Evolutionary conservation across 495 filamentous ascomycete genomes (phyloP), one percentile per base, ranked within the genome.

Genomic region (Lepraria neglecta): DNA sequence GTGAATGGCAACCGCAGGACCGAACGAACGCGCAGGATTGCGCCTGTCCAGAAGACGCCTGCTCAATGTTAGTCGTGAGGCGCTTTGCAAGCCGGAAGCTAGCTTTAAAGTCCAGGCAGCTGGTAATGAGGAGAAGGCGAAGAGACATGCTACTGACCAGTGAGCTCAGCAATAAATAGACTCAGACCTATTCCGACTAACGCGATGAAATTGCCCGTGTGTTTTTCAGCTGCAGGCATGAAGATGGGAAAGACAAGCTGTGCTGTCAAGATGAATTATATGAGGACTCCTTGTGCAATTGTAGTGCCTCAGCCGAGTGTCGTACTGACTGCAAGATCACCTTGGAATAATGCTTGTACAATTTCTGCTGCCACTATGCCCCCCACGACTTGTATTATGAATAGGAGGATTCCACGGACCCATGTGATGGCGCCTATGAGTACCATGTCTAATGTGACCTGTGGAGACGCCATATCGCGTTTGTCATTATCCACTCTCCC

Each of bases 21-120:
- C 83, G 27, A 67, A 68, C 17, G 63, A 63, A 66, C 72, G 61
- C 19, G 67, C 64, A 6, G 83, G 82, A 62, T 86, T 86, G 42
- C 82, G 30, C 84, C 82, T 0, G 84, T 85, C 68, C 78, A 87
- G 62, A 78, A 82, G 24, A 84, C 75, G 35, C 84, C 82, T 68
- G 6, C 2, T n/a, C 7, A n/a, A 52, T 6, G 30, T 67, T 27
- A 67, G 59, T 21, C 28, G 12, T 17, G 9, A 38, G 24, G 19
- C 12, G 17, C 31, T 51, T n/a, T 38, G 31, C 12, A n/a, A 15
- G 33, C 24, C 42, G 6, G 9, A 11, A 2, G n/a, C 12, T 11
- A 0, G 7, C 43, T 35, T 51, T n/a, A 12, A 35, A 24, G 7
- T 27, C 5, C 12, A 11, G 10, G 1, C 1, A 7, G 35, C 5